Conservation (phyloP, 1,284 basidiomycete species). For the Peniophora sp. region DNA sequence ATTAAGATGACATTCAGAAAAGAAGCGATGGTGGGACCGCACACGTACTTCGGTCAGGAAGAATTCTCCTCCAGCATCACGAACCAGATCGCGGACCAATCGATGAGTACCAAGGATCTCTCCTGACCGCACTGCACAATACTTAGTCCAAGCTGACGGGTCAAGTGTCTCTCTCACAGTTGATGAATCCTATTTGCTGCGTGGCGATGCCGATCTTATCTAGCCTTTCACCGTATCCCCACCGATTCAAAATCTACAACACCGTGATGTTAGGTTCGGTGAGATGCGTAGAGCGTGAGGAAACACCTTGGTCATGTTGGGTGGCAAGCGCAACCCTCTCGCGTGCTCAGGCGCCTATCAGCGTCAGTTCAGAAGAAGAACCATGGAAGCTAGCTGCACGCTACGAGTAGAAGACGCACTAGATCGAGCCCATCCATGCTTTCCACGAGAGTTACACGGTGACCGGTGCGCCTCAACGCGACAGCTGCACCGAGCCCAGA, state of each 20-base stretch:
- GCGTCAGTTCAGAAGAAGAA: constrained; percentile 2
- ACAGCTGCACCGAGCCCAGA: constrained; percentile 48
- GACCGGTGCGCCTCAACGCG: constrained; percentile 45
- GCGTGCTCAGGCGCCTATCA: constrained; percentile 8
- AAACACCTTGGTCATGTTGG: constrained; percentile 49
- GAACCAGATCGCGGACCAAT: constrained; percentile 46
- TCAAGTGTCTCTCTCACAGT: too few relatives aligned
- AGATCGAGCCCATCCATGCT: constrained; percentile 25
- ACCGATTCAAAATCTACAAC: constrained; percentile 40
- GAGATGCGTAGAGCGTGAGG: too few relatives aligned
- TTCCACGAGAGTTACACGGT: constrained; percentile 48
- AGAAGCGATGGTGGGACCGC: not conserved
- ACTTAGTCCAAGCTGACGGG: too few relatives aligned
- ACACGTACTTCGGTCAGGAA: constrained; percentile 38
- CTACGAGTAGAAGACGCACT: constrained; percentile 18
- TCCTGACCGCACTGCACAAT: constrained; percentile 39
- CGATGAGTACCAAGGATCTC: constrained; percentile 41
- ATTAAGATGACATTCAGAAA: not conserved
- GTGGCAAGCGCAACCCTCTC: constrained; percentile 42
- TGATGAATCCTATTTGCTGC: constrained; percentile 12
- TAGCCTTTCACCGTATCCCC: constrained; percentile 40
- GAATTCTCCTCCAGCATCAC: constrained; percentile 48
- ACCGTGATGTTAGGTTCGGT: too few relatives aligned
- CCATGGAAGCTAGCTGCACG: not conserved
- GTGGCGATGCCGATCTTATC: constrained; percentile 27